phyloP scores from a whole-genome alignment of 164 flowering plant genomes.

The Akebia trifoliata region DNA sequence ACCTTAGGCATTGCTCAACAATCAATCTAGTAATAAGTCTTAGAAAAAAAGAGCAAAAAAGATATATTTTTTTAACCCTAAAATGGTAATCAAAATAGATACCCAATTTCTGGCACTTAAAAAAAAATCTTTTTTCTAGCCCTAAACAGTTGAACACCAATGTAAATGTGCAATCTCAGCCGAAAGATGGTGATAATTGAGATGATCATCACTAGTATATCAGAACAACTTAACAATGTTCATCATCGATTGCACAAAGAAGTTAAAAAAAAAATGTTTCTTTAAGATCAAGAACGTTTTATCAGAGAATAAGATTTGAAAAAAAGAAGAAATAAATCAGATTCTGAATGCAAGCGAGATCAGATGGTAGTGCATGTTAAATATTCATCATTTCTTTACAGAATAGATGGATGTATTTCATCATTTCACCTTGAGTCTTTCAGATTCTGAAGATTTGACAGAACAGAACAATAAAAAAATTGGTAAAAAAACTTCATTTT shows the following conservation, averaged over 20 bases:
- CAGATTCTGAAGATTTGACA: background rate
- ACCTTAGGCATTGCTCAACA: constrained; percentile 7
- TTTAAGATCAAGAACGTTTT: background rate
- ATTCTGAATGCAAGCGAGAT: background rate
- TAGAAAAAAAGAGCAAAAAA: too few species aligned
- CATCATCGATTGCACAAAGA: background rate
- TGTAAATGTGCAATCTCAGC: background rate
- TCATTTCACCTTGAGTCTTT: background rate
- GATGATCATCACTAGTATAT: background rate
- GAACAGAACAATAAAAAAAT: background rate
- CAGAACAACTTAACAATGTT: background rate
- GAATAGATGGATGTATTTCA: background rate
- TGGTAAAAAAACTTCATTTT: background rate
- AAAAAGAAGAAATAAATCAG: background rate
- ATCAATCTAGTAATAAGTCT: background rate
- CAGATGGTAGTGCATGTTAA: constrained; percentile 8
- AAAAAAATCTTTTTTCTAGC: too few species aligned
- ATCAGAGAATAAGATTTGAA: background rate
- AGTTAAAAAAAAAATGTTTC: background rate
- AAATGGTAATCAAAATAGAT: background rate
- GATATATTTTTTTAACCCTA: too few species aligned
- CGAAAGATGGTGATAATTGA: constrained; percentile 1
- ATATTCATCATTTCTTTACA: background rate
- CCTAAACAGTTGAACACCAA: too few species aligned
- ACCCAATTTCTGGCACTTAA: background rate